Percentiles rank a stretch among this genome's conserved stretches.
phyloP scores from a whole-genome alignment of 179 eudicot species.

The Kewa caespitosa region DNA sequence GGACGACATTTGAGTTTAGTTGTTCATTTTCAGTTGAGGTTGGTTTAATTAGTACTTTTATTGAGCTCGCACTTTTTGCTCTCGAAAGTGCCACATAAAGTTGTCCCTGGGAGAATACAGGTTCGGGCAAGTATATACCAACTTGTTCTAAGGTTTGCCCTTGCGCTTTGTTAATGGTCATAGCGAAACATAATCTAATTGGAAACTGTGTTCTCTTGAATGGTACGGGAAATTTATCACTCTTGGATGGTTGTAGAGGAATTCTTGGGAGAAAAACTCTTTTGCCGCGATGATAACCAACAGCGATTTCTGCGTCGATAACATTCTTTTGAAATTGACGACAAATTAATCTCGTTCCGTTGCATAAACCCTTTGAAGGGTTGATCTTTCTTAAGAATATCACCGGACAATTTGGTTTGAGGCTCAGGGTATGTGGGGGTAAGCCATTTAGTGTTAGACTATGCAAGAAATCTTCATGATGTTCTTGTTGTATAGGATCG shows the following conservation, averaged over 20 bases:
- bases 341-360: neutral
- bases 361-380: slow-evolving; percentile 5
- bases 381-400: slow-evolving; percentile 2
- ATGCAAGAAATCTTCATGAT: slow-evolving; percentile 7
- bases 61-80: neutral
- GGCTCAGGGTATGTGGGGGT: neutral
- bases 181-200: neutral
- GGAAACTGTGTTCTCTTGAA: neutral
- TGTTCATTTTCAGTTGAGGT: neutral
- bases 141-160: slow-evolving; percentile 3
- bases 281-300: neutral
- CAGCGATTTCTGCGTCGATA: neutral
- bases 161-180: neutral
- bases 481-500: neutral
- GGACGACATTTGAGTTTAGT: too few relatives aligned
- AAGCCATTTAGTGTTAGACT: neutral
- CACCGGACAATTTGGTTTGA: slow-evolving; percentile 1
- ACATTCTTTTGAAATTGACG: neutral
- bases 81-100: neutral
- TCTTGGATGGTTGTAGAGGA: neutral
- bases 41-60: neutral
- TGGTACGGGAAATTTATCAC: neutral
- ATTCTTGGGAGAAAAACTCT: slow-evolving; percentile 13
- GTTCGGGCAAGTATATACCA: neutral
- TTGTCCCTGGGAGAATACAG: slow-evolving; percentile 5